Base-by-base conservation (phyloP, 768 basidiomycete genomes). In the Gloeophyllum trabeum region DNA sequence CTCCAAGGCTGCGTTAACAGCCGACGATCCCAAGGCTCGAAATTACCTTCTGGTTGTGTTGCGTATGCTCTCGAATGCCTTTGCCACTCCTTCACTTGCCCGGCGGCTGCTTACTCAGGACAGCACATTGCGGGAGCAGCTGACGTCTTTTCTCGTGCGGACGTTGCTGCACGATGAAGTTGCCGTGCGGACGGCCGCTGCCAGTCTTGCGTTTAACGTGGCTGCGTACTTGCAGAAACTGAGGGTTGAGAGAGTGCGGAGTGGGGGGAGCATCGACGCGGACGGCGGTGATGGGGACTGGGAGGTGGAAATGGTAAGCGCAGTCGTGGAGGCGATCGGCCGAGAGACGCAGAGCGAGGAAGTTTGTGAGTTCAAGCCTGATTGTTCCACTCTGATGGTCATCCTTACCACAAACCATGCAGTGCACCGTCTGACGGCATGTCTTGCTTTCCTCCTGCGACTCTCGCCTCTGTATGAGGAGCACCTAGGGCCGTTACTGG, bases 351-450 rank as follows among this genome's bases (percentile, higher is more conserved):
- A 65, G 42, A 85, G 69, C 48, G 85, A 88, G 57, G 92, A 93
- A 54, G 78, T 88, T 51, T 79, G 90, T 85, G 43, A 61, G 87
- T 58, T 24, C 41, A 20, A 36, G 36, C n/a, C 32, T 46, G 28
- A 5, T 3, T 22, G 24, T 37, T 37, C 14, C 21, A 10, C 42
- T 25, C 37, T 42, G 12, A 34, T 24, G 40, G 20, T 23, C 14
- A 32, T 44, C 46, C 14, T 20, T 24, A 28, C 18, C 13, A 20
- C 18, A 13, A 4, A 4, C 32, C 7, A 6, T 32, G 6, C 43
- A 86, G 88, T 92, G 1, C 86, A 96, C 57, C 84, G 91, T 10
- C 61, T 96, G 32, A 68, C 75, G 0, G 90, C 87, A 2, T 79
- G 82, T 4, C 62, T 97, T 24, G 91, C 77, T 0, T 73, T 88